Conservation (phyloP, 1,284 basidiomycete genomes). For the Neonothopanus nambi region DNA sequence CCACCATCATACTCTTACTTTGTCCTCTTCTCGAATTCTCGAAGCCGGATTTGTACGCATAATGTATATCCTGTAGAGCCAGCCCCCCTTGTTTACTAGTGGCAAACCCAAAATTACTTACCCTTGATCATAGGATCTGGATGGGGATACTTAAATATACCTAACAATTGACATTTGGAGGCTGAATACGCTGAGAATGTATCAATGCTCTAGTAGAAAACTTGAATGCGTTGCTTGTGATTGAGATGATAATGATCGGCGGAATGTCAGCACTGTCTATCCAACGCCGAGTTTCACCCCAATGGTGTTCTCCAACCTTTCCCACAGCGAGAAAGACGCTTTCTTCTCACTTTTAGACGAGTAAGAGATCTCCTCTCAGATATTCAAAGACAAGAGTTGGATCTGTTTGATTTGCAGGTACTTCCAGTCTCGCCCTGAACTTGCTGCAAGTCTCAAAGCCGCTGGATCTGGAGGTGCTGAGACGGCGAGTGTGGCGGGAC, state of each 20-base stretch:
- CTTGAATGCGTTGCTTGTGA: no score
- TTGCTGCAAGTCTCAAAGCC: constrained; percentile 36
- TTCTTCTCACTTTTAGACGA: constrained; percentile 79
- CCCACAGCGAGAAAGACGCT: constrained; percentile 68
- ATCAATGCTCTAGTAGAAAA: no score
- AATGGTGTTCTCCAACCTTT: constrained; percentile 73
- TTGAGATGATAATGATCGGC: no score
- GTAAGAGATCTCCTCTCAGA: constrained; percentile 39
- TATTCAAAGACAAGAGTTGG: background rate
- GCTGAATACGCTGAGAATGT: no score
- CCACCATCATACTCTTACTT: constrained; percentile 1
- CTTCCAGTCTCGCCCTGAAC: constrained; percentile 73
- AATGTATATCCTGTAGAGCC: constrained; percentile 24
- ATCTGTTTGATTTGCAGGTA: constrained; percentile 47
- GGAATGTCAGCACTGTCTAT: no score
- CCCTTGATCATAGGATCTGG: background rate
- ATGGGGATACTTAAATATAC: no score
- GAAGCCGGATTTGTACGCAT: constrained; percentile 24
- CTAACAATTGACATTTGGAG: no score
- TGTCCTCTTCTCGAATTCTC: constrained; percentile 20
- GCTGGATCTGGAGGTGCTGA: constrained; percentile 17
- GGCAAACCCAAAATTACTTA: constrained; percentile 3
- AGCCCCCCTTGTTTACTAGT: background rate
- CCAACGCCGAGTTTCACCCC: background rate
- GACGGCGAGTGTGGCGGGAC: constrained; percentile 38